Base-by-base conservation (phyloP, 208 protist genomes). In the Acanthamoeba healyi region DNA sequence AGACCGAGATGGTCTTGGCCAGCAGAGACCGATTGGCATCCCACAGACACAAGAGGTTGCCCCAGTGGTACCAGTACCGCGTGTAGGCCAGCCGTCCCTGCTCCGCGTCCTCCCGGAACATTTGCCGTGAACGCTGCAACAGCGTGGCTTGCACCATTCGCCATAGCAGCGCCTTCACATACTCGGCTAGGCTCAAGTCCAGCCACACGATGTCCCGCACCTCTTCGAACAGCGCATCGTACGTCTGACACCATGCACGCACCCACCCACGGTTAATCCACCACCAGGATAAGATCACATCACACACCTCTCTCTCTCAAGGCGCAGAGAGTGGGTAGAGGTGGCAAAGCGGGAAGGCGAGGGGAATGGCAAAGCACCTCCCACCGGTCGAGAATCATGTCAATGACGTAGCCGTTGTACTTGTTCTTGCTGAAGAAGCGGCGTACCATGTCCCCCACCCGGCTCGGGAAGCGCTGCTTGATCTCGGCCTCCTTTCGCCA, bases 351-450 rank as follows among this genome's bases (percentile, higher is more conserved):
- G 5, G 15, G 67, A 36, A 29, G 63, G 63, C 9, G 67, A 44
- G 34, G 34, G 67, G n/a, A 24, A 7, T 70, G 61, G 7, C 38
- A 36, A 77, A 3, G 10, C 38, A 77, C 67, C 67, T 84, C 74
- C 74, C 74, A 84, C 19, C 74, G 74, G 42, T 84, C 74, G n/a
- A 84, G 74, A 24, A 32, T 84, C 74, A 84, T 84, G 32, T 84
- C 74, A 26, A 84, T 84, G 24, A 84, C 74, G 74, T 84, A 84
- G 38, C 74, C 74, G 74, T 84, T 84, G 74, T 56, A 84, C 44
- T 84, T 84, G 74, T 84, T 84, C 74, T 84, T 84, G 74, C 74
- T 84, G 42, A 84, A 84, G 74, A 84, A 84, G 44, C 74, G 74
- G 44, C 74, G 74, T 4, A 84, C 74, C 74, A 84, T 84, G 44